phyloP scores from a whole-genome alignment of 2,329 filamentous ascomycete genomes.

The Penicillium sp. region DNA sequence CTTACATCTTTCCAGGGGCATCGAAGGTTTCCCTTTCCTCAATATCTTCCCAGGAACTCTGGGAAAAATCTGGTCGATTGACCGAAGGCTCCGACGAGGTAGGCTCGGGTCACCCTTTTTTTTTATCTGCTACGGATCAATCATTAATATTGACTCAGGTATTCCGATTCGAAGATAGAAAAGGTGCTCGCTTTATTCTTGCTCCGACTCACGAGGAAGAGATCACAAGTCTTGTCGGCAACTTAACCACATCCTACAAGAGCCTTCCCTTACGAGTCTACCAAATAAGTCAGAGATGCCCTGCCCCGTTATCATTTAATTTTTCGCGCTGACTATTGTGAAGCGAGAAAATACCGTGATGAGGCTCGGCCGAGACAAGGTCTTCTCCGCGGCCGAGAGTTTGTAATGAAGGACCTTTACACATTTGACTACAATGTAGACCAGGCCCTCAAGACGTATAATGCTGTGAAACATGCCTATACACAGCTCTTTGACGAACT shows the following conservation, averaged over 20 bases:
- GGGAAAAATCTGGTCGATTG: constrained; percentile 82
- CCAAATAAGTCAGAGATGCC: constrained; percentile 71
- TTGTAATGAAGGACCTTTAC: constrained; percentile 98
- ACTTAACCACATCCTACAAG: constrained; percentile 77
- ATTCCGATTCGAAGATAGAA: constrained; percentile 79
- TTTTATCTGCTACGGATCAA: neutral
- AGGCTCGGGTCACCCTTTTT: constrained; percentile 10
- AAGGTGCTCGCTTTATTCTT: constrained; percentile 72
- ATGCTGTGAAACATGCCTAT: constrained; percentile 74
- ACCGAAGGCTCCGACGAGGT: constrained; percentile 75
- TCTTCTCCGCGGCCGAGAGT: constrained; percentile 83
- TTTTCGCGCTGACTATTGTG: neutral
- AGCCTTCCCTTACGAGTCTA: constrained; percentile 85
- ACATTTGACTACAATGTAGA: constrained; percentile 77
- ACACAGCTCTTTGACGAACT: constrained; percentile 77
- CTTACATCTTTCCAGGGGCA: constrained; percentile 20
- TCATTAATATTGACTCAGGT: constrained; percentile 52
- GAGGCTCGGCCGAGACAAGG: constrained; percentile 88
- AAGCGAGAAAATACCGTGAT: constrained; percentile 90
- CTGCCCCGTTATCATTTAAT: neutral
- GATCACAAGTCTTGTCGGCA: constrained; percentile 79
- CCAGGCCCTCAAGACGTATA: constrained; percentile 79
- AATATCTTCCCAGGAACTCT: constrained; percentile 75
- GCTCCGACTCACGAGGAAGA: constrained; percentile 97
- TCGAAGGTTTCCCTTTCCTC: constrained; percentile 30